Evolutionary conservation across 1,284 basidiomycete species (phyloP).

Genomic region (Trichosporon faecale): DNA sequence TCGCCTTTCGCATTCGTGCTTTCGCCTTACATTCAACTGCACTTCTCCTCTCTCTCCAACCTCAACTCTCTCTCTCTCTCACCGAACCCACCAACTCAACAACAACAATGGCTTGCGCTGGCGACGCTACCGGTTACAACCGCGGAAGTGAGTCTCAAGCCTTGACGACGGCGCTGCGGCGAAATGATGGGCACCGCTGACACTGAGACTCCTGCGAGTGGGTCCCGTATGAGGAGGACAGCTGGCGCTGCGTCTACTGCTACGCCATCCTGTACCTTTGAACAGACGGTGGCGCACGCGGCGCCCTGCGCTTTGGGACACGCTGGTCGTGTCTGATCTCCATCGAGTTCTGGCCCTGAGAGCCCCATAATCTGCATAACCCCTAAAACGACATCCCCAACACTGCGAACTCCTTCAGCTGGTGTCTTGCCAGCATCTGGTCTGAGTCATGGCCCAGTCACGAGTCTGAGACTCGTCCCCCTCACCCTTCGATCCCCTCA

Average conservation of each 20-base stretch:
- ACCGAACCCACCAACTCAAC: neutral
- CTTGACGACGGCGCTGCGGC: neutral
- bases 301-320: neutral
- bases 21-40: neutral
- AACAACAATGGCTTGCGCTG: neutral
- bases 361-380: neutral
- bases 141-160: neutral
- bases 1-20: neutral
- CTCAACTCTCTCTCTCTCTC: neutral
- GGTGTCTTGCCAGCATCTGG: neutral
- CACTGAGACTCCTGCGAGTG: neutral
- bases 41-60: neutral
- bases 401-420: neutral
- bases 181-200: neutral
- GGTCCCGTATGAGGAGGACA: neutral
- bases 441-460: neutral
- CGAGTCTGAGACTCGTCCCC: neutral
- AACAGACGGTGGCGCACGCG: neutral
- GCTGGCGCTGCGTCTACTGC: slow-evolving; percentile 4
- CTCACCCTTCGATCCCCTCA: neutral
- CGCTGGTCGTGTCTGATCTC: slow-evolving; percentile 6
- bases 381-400: neutral
- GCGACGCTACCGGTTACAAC: neutral
- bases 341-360: neutral
- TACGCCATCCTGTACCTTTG: neutral